These are phyloP conservation scores for Fusarium devonianum DNA, from an alignment of 2,329 filamentous ascomycete genomes.

Conservation along the genomic window DNA sequence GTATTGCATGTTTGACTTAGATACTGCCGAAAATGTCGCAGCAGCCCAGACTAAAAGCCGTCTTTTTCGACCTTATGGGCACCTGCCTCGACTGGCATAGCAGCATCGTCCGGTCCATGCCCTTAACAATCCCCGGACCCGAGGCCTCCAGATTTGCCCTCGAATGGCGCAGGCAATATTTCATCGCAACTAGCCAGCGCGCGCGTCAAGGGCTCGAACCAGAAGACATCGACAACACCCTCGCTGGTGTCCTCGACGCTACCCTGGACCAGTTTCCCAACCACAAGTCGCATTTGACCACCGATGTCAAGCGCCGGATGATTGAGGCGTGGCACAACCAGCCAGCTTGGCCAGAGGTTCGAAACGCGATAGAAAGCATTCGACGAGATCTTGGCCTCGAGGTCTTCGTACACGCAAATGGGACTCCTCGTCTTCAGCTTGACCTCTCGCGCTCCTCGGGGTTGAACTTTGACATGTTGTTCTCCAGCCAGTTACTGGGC, in stretches of 20 bases:
- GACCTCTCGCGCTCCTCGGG: constrained; percentile 57
- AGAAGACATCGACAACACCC: constrained; percentile 62
- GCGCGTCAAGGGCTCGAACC: constrained; percentile 42
- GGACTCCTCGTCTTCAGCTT: constrained; percentile 61
- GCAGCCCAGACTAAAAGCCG: constrained; percentile 48
- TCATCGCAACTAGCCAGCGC: constrained; percentile 52
- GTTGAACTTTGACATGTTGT: constrained; percentile 58
- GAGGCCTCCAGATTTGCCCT: constrained; percentile 53
- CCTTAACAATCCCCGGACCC: constrained; percentile 41
- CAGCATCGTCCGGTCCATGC: constrained; percentile 48
- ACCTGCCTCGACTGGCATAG: constrained; percentile 64
- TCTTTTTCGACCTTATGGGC: constrained; percentile 66
- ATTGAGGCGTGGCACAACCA: constrained; percentile 57
- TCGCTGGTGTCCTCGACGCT: constrained; percentile 49
- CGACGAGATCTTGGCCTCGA: constrained; percentile 48
- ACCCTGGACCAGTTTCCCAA: constrained; percentile 39
- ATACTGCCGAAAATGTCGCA: constrained; percentile 1
- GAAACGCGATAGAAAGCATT: constrained; percentile 50
- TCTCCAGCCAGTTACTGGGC: constrained; percentile 60
- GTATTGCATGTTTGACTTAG: too few species aligned
- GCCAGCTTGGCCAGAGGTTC: constrained; percentile 60
- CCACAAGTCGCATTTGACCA: constrained; percentile 19
- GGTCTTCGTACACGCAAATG: constrained; percentile 61
- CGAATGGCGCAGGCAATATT: constrained; percentile 59
- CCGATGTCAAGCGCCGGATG: constrained; percentile 31